Evolutionary conservation across 805 yeast species (phyloP).

Genomic region (Wickerhamomyces sydowiorum): DNA sequence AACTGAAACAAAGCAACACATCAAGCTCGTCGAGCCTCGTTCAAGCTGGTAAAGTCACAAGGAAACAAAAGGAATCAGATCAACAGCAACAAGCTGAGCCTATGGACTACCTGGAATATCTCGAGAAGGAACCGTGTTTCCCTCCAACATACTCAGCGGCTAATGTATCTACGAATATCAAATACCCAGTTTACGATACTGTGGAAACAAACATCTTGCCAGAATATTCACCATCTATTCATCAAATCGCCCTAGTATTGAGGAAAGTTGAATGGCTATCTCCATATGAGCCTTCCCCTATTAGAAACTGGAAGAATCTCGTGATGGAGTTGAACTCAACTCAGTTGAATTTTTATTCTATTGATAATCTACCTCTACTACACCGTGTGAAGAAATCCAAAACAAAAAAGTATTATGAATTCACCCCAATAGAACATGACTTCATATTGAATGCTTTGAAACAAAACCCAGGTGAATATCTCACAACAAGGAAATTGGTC

Average conservation of each 20-base stretch:
- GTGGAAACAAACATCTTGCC: slow-evolving; percentile 41
- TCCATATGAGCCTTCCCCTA: slow-evolving; percentile 66
- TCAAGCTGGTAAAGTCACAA: not conserved
- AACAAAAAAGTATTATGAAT: slow-evolving; percentile 20
- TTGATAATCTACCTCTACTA: slow-evolving; percentile 28
- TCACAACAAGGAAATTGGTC: slow-evolving; percentile 28
- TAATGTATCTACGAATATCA: slow-evolving; percentile 21
- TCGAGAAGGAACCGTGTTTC: slow-evolving; percentile 32
- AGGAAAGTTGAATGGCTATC: slow-evolving; percentile 72
- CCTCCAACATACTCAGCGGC: slow-evolving; percentile 25
- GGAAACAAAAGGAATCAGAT: not conserved
- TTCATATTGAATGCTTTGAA: slow-evolving; percentile 14
- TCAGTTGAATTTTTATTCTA: slow-evolving; percentile 64
- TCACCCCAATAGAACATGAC: slow-evolving; percentile 21
- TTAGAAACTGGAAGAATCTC: slow-evolving; percentile 64
- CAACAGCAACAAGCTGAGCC: not conserved
- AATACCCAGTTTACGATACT: slow-evolving; percentile 31
- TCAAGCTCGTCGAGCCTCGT: not conserved
- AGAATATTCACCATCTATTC: slow-evolving; percentile 56
- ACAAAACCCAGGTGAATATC: slow-evolving; percentile 10
- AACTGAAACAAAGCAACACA: not conserved
- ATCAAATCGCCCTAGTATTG: slow-evolving; percentile 48
- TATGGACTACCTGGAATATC: slow-evolving; percentile 21
- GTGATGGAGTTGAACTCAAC: slow-evolving; percentile 81
- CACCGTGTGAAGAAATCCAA: slow-evolving; percentile 23